phyloP scores from a whole-genome alignment of 805 yeast species.

The Candida lessepsii region DNA sequence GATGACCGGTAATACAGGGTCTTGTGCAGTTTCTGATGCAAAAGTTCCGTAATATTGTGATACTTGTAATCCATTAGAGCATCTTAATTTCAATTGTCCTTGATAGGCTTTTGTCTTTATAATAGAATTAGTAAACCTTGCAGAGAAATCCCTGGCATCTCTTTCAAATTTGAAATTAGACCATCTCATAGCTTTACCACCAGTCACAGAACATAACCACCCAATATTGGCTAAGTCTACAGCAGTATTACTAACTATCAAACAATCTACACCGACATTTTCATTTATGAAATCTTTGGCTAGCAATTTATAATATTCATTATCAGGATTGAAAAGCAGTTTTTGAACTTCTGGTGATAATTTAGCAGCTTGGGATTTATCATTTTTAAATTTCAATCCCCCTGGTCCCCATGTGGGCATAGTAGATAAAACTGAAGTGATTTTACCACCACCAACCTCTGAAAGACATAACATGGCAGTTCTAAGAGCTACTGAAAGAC shows the following conservation, averaged over 20 bases:
- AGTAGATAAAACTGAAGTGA: conserved; percentile 62
- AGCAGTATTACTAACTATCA: conserved; percentile 60
- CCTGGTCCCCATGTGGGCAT: conserved; percentile 87
- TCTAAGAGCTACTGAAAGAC: conserved; percentile 76
- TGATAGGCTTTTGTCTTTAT: conserved; percentile 64
- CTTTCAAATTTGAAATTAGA: conserved; percentile 62
- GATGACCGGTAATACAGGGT: conserved; percentile 70
- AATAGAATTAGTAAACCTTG: conserved; percentile 57
- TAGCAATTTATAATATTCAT: conserved; percentile 59
- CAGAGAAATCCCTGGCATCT: conserved; percentile 66
- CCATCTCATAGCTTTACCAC: conserved; percentile 69
- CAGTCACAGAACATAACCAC: conserved; percentile 61
- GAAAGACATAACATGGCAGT: conserved; percentile 64
- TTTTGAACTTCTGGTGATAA: conserved; percentile 45
- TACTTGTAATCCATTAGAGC: conserved; percentile 85
- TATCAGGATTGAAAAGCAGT: conserved; percentile 56
- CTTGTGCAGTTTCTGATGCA: conserved; percentile 31
- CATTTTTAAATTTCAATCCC: conserved; percentile 46
- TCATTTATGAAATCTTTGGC: conserved; percentile 53
- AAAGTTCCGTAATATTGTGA: conserved; percentile 65
- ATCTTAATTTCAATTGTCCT: conserved; percentile 79
- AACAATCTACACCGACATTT: conserved; percentile 75
- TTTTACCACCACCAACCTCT: conserved; percentile 78
- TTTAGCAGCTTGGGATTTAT: conserved; percentile 37
- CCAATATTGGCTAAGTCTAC: conserved; percentile 78